These are phyloP conservation scores for Juncus inflexus DNA, from an alignment of 176 grass and related monocot species.

Conservation along the genomic window DNA sequence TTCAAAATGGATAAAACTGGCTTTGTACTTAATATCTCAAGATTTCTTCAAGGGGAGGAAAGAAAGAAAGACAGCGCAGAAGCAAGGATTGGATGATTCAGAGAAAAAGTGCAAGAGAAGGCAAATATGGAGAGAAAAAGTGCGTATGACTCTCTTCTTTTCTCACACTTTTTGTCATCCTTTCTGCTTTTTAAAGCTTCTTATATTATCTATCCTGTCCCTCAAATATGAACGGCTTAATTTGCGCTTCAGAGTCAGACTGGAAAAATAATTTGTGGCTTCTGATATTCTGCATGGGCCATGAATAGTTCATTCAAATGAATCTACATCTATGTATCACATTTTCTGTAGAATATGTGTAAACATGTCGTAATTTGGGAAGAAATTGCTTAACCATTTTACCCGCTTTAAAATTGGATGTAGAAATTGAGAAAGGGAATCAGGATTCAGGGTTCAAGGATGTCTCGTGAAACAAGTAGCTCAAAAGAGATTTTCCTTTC, in stretches of 20 bases:
- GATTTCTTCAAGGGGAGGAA: slow-evolving; percentile 15
- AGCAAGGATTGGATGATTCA: slow-evolving; percentile 5
- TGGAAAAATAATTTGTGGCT: slow-evolving; percentile 1
- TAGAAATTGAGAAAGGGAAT: not conserved
- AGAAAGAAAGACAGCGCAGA: slow-evolving; percentile 13
- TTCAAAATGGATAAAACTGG: slow-evolving; percentile 9
- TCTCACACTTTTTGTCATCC: slow-evolving; percentile 25
- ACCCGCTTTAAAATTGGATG: too few species aligned
- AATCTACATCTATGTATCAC: slow-evolving; percentile 1
- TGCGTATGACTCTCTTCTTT: slow-evolving; percentile 24
- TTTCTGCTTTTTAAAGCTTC: not conserved
- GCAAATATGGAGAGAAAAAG: slow-evolving; percentile 22
- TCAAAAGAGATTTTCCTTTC: slow-evolving; percentile 27
- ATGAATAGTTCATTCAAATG: slow-evolving; percentile 5
- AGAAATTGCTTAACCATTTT: too few species aligned
- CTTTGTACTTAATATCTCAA: not conserved
- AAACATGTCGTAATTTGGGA: not conserved
- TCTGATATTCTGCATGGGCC: slow-evolving; percentile 15
- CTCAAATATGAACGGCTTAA: slow-evolving; percentile 18
- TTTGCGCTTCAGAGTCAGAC: slow-evolving; percentile 9
- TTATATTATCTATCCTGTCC: too few species aligned
- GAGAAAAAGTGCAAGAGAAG: slow-evolving; percentile 18
- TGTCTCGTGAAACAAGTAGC: slow-evolving; percentile 27
- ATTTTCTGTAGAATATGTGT: not conserved
- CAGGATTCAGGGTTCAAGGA: slow-evolving; percentile 5